A percentile compares a stretch with the other conserved stretches of the same genome.
phyloP scores from a whole-genome alignment of 1,139 yeast genomes.

The Blastobotrys illinoisensis region DNA sequence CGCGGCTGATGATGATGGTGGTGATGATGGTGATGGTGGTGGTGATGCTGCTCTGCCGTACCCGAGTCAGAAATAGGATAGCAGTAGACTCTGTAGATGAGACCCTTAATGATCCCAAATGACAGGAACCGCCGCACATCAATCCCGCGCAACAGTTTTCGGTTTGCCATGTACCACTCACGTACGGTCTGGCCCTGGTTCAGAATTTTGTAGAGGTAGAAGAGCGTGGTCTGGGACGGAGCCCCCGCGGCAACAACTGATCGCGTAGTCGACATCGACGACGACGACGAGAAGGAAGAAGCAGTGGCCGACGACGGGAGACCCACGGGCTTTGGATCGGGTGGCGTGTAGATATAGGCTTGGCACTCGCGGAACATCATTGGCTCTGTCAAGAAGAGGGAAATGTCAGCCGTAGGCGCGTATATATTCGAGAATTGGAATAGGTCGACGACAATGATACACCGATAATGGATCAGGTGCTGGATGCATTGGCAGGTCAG shows the following conservation, averaged over 20 bases:
- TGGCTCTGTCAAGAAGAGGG: conserved; percentile 57
- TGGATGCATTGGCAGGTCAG: conserved; percentile 84
- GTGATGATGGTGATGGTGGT: conserved; percentile 21
- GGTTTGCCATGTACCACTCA: conserved; percentile 75
- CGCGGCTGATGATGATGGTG: background rate
- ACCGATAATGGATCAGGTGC: conserved; percentile 84
- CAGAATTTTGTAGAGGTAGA: conserved; percentile 69
- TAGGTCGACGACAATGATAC: conserved; percentile 75
- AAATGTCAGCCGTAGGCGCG: conserved; percentile 79
- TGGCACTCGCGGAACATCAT: conserved; percentile 82
- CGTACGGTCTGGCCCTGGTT: conserved; percentile 73
- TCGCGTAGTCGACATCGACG: conserved; percentile 19
- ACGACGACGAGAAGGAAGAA: conserved; percentile 20
- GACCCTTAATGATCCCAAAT: conserved; percentile 77
- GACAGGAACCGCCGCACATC: conserved; percentile 81
- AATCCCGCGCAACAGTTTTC: conserved; percentile 51
- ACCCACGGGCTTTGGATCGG: conserved; percentile 3
- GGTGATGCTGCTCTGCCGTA: conserved; percentile 20
- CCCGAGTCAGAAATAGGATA: conserved; percentile 54
- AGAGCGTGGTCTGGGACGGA: conserved; percentile 47
- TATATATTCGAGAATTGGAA: conserved; percentile 86
- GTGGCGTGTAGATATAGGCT: conserved; percentile 50
- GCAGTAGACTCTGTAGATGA: conserved; percentile 74
- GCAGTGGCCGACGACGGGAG: conserved; percentile 19
- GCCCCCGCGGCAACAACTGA: conserved; percentile 12